Evolutionary conservation across 2,329 filamentous ascomycete species (phyloP).

Genomic region (Thelonectria blattea): DNA sequence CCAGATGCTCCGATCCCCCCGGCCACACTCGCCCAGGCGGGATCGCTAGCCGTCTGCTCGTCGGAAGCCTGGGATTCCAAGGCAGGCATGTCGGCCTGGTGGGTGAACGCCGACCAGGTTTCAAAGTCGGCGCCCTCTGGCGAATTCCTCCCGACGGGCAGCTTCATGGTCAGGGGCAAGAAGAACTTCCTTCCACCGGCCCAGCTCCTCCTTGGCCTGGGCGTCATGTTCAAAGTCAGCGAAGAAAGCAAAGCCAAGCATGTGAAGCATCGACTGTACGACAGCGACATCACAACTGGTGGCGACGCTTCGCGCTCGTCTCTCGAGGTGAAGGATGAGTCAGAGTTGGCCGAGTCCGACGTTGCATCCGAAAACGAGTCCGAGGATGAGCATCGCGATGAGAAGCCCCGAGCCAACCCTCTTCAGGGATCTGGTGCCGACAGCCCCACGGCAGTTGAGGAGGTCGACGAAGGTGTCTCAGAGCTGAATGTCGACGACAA

Average conservation of each 20-base stretch:
- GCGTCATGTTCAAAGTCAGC: slow-evolving; percentile 85
- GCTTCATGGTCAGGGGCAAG: slow-evolving; percentile 81
- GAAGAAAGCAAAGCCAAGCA: slow-evolving; percentile 85
- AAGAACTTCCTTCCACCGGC: slow-evolving; percentile 92
- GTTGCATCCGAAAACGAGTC: slow-evolving; percentile 41
- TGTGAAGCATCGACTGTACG: slow-evolving; percentile 65
- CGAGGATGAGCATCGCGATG: slow-evolving; percentile 41
- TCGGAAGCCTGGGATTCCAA: slow-evolving; percentile 96
- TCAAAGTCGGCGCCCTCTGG: slow-evolving; percentile 82
- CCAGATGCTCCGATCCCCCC: slow-evolving; percentile 89
- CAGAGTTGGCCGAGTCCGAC: slow-evolving; percentile 37
- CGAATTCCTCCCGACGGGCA: slow-evolving; percentile 78
- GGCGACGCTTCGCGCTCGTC: slow-evolving; percentile 30
- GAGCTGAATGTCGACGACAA: slow-evolving; percentile 34
- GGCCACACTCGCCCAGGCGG: slow-evolving; percentile 88
- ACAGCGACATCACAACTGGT: slow-evolving; percentile 30
- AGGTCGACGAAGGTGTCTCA: slow-evolving; percentile 34
- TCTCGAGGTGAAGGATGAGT: slow-evolving; percentile 36
- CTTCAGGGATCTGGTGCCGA: slow-evolving; percentile 41
- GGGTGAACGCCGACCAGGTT: slow-evolving; percentile 90
- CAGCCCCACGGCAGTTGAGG: slow-evolving; percentile 38
- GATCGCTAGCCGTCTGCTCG: slow-evolving; percentile 80
- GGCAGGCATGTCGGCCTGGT: slow-evolving; percentile 94
- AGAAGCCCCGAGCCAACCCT: slow-evolving; percentile 45
- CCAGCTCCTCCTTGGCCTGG: slow-evolving; percentile 86